Evolutionary conservation across 2,329 filamentous ascomycete species (phyloP), one percentile per base, ranked within the genome.

Genomic region (Fusarium sp.): DNA sequence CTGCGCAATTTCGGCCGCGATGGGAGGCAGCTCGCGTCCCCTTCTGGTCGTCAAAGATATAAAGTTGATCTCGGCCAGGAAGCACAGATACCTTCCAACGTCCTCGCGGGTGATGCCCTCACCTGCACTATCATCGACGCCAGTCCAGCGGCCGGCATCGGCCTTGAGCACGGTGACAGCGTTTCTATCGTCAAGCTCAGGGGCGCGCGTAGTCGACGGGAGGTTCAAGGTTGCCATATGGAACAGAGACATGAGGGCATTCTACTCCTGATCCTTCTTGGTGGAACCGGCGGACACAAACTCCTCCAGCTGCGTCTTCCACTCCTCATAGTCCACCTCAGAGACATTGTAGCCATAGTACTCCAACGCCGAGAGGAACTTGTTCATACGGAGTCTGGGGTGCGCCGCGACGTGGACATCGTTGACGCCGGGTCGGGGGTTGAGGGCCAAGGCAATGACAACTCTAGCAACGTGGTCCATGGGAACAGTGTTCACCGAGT

Each of bases 401-500:
- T 95, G 94, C 4, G 90, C 90, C 2, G 95, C 97, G 57, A 97
- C 91, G 76, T 97, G 94, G 1, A 91, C 88, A 6, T 97, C 94
- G 69, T 89, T 86, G 9, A 87, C 81, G 6, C 81, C 79, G 33
- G 79, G 73, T 1, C 90, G 87, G 1, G 91, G 91, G 79, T 93
- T 89, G 74, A 97, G 56, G 15, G 61, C 59, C 4, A 92, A 86
- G 1, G 95, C 94, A 20, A 95, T 90, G 33, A 97, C 92, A 12
- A 97, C 90, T 22, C 90, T 87, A 1, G 93, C 90, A 30, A 98
- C 95, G 76, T 97, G 94, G 72, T 91, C 90, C 25, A 98, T 95
- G 0, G 96, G 95, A 0, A 97, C 93, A 82, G 92, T 90, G 85
- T 98, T 98, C 82, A 98, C 90, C 0, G 94, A 94, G 85, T 98